Evolutionary conservation across 345 rosid species (phyloP).

Genomic region (Arabis hirsuta): DNA sequence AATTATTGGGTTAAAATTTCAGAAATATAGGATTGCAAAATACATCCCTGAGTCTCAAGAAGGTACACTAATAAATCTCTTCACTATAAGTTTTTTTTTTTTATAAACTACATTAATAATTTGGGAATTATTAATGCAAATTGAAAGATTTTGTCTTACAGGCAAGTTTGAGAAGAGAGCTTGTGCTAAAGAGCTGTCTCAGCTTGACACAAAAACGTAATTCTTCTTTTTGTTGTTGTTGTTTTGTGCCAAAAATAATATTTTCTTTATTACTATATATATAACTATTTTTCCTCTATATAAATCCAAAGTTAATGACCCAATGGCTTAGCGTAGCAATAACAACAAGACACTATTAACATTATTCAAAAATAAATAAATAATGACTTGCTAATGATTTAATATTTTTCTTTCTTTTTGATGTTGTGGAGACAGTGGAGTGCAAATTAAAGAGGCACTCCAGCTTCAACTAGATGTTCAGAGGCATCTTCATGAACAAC

Average conservation of each 20-base stretch:
- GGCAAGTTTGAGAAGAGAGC: conserved; percentile 61
- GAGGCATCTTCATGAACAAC: conserved; percentile 87
- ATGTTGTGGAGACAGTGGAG: conserved; percentile 54
- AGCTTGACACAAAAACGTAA: conserved; percentile 62
- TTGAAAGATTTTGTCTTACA: conserved; percentile 43
- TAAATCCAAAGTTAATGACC: conserved; percentile 26
- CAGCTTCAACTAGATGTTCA: conserved; percentile 86
- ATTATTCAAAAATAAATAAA: not conserved
- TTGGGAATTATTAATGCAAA: not conserved
- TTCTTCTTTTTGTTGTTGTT: not conserved
- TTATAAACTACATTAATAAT: not conserved
- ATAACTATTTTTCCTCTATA: not conserved
- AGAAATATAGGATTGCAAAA: conserved; percentile 92
- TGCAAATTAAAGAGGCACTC: conserved; percentile 78
- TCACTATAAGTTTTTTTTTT: not conserved
- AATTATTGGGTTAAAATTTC: conserved; percentile 29
- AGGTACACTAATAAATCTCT: conserved; percentile 52
- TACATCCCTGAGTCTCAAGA: conserved; percentile 69
- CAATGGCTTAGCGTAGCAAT: conserved; percentile 33
- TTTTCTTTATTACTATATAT: not conserved
- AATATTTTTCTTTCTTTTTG: not conserved
- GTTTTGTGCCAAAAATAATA: not conserved
- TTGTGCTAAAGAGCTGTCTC: conserved; percentile 49
- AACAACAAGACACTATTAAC: conserved; percentile 11
- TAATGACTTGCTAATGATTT: conserved; percentile 13